phyloP scores from a whole-genome alignment of 306 rosid species.

The Quercus cerris region DNA sequence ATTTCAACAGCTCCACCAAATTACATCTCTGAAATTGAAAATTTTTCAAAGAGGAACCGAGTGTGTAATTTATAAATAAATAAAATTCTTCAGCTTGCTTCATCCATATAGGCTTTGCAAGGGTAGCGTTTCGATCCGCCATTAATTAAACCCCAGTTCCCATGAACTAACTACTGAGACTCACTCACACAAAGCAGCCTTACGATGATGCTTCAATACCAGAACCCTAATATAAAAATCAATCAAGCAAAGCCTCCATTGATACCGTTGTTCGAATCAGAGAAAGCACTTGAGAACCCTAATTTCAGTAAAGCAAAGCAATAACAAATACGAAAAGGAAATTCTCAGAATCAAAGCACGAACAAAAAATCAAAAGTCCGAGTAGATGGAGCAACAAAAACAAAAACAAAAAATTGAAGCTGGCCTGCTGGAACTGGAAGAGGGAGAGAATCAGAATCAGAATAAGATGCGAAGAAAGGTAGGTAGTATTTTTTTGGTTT shows the following conservation, averaged over 20 bases:
- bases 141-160: slow-evolving; percentile 31
- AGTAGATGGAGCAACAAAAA: background rate
- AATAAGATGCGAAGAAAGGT: no score
- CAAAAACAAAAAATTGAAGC: no score
- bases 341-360: background rate
- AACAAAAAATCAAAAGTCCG: background rate
- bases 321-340: background rate
- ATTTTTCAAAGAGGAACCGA: no score
- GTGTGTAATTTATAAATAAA: no score
- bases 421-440: no score
- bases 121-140: slow-evolving; percentile 78
- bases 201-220: background rate
- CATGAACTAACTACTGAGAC: background rate
- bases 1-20: no score
- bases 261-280: background rate
- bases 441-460: no score
- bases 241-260: slow-evolving; percentile 12
- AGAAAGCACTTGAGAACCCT: background rate
- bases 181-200: background rate
- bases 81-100: slow-evolving; percentile 99
- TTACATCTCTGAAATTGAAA: no score
- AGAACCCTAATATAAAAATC: slow-evolving; percentile 4
- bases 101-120: slow-evolving; percentile 88
- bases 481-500: no score
- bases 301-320: background rate